Base-by-base conservation (phyloP, 2,329 filamentous ascomycete genomes). In the Dothiorella sarmentorum region DNA sequence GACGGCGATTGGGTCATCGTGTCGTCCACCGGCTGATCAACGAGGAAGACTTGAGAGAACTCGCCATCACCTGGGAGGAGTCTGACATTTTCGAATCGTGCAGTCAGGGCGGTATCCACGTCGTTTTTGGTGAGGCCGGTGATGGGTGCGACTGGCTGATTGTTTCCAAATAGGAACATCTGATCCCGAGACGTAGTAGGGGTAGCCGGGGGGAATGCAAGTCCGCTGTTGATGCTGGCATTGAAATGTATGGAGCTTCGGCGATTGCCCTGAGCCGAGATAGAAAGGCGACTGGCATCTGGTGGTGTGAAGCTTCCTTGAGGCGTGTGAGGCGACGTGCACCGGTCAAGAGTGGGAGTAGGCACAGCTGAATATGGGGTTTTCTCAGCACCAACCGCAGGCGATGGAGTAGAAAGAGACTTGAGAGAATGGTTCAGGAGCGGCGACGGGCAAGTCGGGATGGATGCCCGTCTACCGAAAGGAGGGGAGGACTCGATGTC, bases 11-110 rank as follows among this genome's bases (percentile, higher is more conserved):
- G 40, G 20, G 62, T 63, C 64, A 61, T 76, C 64, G 61, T 74
- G 64, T 65, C 60, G 22, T 63, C 63, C 20, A 74, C 65, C 15
- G 76, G 73, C 59, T 81, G 75, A 13, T 84, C 84, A 4, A 96
- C 92, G 33, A 88, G 85, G 72, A 91, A 99, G 0, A 99, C 94
- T 58, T 89, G 85, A 0, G 94, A 97, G 69, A 99, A 99, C 71
- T 97, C 93, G 60, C 94, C 94, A 61, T 87, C 87, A 47, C 93
- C 93, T 7, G 57, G 26, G 63, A 93, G 82, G 60, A 87, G 81
- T 65, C 91, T 89, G 11, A 95, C 88, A 61, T 87, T 89, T 57
- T 88, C 85, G 69, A 99, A 99, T 56, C 89, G 85, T 3, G 85
- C 82, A 11, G 84, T 84, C 53, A 97, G 76, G 55, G 83, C 84